Base-by-base conservation (phyloP, 1,284 basidiomycete genomes). In the Cronartium quercuum region DNA sequence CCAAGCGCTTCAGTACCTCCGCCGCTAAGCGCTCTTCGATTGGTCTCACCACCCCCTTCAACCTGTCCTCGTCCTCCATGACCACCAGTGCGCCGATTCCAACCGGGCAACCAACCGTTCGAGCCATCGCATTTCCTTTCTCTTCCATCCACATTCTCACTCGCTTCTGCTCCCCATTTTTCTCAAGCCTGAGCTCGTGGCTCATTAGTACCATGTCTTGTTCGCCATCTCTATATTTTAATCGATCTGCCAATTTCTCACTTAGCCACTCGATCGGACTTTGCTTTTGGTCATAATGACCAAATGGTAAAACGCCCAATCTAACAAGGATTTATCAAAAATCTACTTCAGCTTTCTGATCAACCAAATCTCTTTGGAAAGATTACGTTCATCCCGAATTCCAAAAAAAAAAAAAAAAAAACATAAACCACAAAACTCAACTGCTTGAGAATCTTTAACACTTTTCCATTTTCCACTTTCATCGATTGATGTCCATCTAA, bases 201-300 rank as follows among this genome's bases (percentile, higher is more conserved):
- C 90, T 86, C 34, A 97, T 87, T 41, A 96, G 86, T 76, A 94
- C 92, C 82, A 92, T 88, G 82, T 97, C 94, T 15, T 89, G 86
- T 82, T 97, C 94, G 38, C 85, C 83, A 0, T 87, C 86, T 0
- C 80, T 82, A 81, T 96, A 97, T 9, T 85, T 84, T 24, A 96
- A 87, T 78, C 88, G 90, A 78, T 88, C 84, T 1, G 90, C 86
- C 15, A 97, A 87, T 3, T 94, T 85, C 41, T 84, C 81, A 2
- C 93, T 88, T 78, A 97, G 88, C 34, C 90, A 84, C 81, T 95
- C 91, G 77, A 95, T 85, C 0, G 92, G 90, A 2, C 87, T 82
- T 64, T 82, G 80, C 0, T 84, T 83, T n/a, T 76, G 78, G 0
- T 89, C 42, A 83, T 81, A n/a, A 91, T 82, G 0, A 89, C 87